Evolutionary conservation across 768 basidiomycete species (phyloP), one percentile per base, ranked within the genome.

Genomic region (Boletus pseudopeckii): DNA sequence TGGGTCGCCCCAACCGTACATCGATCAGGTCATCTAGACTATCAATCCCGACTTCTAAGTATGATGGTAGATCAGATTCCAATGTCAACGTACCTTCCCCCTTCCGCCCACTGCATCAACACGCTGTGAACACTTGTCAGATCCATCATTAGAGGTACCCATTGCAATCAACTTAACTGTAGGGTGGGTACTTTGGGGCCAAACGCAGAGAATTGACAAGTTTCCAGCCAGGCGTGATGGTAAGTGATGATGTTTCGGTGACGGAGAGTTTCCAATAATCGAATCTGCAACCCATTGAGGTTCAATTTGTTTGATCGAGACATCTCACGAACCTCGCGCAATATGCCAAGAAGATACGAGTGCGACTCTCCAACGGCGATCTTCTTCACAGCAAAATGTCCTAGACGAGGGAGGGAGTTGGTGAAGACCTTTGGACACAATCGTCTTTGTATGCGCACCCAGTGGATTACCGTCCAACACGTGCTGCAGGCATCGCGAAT

Each of bases 181-280:
- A 97, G 70, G 1, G 94, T 88, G 5, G 91, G 92, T 24, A 98
- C 84, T 61, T 84, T 83, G 0, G 92, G 91, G 0, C 92, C 93
- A 65, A 96, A 95, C 0, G 85, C 75, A 2, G 92, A 95, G 72
- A 97, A 96, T 55, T 87, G 86, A 51, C 79, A 81, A 0, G 80
- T 77, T 68, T 98, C 94, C 22, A 98, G 79, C 94, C 94, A 98
- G 1, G 94, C 84, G 64, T 96, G 94, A 68, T 98, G 96, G 64
- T 97, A 97, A 5, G 90, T 92, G 56, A 98, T 81, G 59, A 98
- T 96, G 58, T 98, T 96, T 5, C 86, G 89, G 71, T 98, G 95
- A 52, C 88, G 86, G 4, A 98, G 75, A 26, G 82, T 78, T 66
- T 98, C 94, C 40, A 98, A 74, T 9, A 97, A 76, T 40, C 90